These are phyloP conservation scores for Magnolia kwangsiensis DNA, from an alignment of 164 flowering plant genomes.

Conservation along the genomic window DNA sequence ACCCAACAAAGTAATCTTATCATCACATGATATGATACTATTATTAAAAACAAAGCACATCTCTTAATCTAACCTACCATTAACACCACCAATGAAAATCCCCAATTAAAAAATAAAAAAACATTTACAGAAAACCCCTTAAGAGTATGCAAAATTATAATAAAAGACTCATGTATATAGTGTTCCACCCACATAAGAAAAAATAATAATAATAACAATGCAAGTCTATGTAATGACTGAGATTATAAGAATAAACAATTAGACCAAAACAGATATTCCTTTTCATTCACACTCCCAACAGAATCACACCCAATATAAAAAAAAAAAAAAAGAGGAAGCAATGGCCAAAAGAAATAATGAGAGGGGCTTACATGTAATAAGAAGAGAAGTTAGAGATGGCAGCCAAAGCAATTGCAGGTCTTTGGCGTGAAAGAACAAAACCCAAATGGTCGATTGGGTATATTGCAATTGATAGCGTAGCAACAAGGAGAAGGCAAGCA, in stretches of 20 bases:
- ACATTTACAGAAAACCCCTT: background rate
- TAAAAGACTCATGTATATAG: background rate
- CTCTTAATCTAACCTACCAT: constrained; percentile 3
- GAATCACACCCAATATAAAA: constrained; percentile 19
- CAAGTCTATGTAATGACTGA: background rate
- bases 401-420: constrained; percentile 90
- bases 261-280: constrained; percentile 43
- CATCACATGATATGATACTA: constrained; percentile 2
- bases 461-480: constrained; percentile 92
- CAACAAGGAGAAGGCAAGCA: constrained; percentile 91
- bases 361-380: background rate
- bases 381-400: constrained; percentile 49
- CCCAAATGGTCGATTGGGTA: constrained; percentile 93
- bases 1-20: background rate
- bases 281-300: constrained; percentile 32
- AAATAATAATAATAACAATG: background rate
- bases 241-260: constrained; percentile 23
- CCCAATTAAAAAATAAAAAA: background rate
- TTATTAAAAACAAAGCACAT: background rate
- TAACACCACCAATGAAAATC: background rate
- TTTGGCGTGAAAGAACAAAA: constrained; percentile 87
- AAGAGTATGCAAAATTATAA: background rate
- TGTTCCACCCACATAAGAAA: background rate
- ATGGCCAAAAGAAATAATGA: background rate
- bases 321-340: background rate